Percentiles rank a stretch among this genome's conserved stretches.
Conservation (phyloP, 1,284 basidiomycete species). For the Austroboletus novae-zelandiae region DNA sequence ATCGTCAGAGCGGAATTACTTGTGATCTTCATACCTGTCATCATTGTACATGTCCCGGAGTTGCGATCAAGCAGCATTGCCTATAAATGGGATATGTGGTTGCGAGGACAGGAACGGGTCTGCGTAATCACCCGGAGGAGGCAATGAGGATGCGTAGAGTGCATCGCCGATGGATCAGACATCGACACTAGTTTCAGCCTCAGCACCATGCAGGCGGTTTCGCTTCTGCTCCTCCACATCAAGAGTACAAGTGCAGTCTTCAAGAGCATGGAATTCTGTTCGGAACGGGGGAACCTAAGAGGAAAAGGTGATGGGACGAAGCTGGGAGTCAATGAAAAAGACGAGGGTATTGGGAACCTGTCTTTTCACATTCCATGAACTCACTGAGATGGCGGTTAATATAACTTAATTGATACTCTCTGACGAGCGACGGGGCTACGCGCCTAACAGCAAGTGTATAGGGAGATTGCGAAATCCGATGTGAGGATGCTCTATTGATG, state of each 20-base stretch:
- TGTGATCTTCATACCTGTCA: conserved; percentile 76
- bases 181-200: conserved; percentile 35
- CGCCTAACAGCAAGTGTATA: no score
- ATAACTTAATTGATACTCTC: no score
- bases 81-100: conserved; percentile 71
- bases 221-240: conserved; percentile 86
- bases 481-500: no score
- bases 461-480: no score
- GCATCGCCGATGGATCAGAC: conserved; percentile 82
- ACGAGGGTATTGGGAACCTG: conserved; percentile 39
- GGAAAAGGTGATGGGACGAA: not conserved
- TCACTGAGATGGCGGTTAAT: no score
- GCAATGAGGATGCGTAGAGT: conserved; percentile 57
- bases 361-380: no score
- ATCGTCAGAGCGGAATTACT: conserved; percentile 73
- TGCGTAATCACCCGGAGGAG: conserved; percentile 42
- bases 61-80: conserved; percentile 75
- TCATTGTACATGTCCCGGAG: conserved; percentile 63
- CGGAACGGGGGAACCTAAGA: conserved; percentile 88
- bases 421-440: no score
- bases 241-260: conserved; percentile 79
- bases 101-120: conserved; percentile 53
- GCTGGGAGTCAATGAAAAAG: conserved; percentile 89
- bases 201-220: conserved; percentile 65
- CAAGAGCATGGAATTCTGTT: conserved; percentile 82